A percentile compares a stretch with the other conserved stretches of the same genome.
Evolutionary conservation across 163 green algal species (phyloP).

Genomic region (Prototheca wickerhamii): DNA sequence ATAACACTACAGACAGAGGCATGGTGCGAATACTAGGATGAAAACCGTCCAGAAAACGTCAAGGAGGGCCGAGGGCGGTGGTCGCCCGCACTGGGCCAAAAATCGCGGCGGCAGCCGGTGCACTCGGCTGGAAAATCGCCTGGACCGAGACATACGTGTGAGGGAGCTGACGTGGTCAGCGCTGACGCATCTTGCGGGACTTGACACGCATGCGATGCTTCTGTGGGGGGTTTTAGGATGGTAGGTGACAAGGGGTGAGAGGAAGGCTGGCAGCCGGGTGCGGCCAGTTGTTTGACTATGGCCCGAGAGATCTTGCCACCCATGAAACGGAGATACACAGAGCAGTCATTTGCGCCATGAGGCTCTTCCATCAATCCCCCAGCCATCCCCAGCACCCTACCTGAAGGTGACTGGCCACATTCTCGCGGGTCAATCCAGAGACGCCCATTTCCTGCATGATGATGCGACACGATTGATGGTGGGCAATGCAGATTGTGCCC

Average conservation of each 20-base stretch:
- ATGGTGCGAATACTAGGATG: too few species aligned
- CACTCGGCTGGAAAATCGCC: too few species aligned
- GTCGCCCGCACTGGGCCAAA: too few species aligned
- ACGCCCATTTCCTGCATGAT: constrained; percentile 73
- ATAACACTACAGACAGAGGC: too few species aligned
- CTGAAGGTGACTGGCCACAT: constrained; percentile 91
- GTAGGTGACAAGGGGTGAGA: neutral
- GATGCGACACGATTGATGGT: neutral
- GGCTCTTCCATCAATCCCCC: neutral
- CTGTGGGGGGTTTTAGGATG: constrained; percentile 1
- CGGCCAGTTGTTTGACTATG: neutral
- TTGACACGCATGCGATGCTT: constrained; percentile 18
- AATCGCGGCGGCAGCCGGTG: too few species aligned
- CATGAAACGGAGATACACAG: neutral
- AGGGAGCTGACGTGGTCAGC: too few species aligned
- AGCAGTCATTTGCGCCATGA: neutral
- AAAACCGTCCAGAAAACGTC: too few species aligned
- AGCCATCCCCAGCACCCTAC: constrained; percentile 77
- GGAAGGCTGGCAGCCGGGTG: neutral
- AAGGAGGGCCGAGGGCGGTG: too few species aligned
- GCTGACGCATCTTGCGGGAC: neutral
- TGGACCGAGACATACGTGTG: too few species aligned
- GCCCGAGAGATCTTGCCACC: neutral
- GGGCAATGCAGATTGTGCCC: neutral
- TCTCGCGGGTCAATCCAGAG: constrained; percentile 85